Base-by-base conservation (phyloP, 1,284 basidiomycete species). In the Rugosomyces carneus region DNA sequence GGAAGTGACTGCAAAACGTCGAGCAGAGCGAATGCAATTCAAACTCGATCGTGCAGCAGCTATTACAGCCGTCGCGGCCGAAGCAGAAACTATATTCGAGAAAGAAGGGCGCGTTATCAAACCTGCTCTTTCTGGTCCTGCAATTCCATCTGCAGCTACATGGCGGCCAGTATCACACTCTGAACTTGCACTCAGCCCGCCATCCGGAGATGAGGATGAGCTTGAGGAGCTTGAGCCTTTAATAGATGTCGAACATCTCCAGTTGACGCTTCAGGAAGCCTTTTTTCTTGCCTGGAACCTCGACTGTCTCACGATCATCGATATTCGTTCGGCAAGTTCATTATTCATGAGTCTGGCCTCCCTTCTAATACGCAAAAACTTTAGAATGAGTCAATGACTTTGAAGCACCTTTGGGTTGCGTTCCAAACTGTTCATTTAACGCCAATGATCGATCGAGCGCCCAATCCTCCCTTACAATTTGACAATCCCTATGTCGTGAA, bases 401-500 rank as follows among this genome's bases (percentile, higher is more conserved):
- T 82, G 1, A 61, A 69, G 44, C 67, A 80, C 49, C 73, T 82
- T 37, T 88, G 84, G 83, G 55, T 60, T 3, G 62, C 73, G 0
- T 85, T 83, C 57, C 84, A 83, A 59, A 56, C 62, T 16, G 66
- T 66, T 2, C 66, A 69, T 52, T 59, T 71, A 50, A 60, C 62
- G 31, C 54, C 64, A 42, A 59, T 61, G 49, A 56, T 63, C 51
- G 51, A 63, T 50, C 47, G 52, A 18, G 58, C 57, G 21, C 50
- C 57, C 40, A 54, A 49, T 48, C 49, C 44, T 37, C 63, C 60
- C 19, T 63, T 72, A 21, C 74, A 80, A 42, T 76, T 82, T 39
- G 94, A 98, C 68, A 96, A 96, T 61, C 93, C 94, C 0, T 93
- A 97, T 67, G 69, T 99, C 27, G 72, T 99, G 29, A 79, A 90